Evolutionary conservation across 352 stramenopile species (phyloP).

Genomic region (Phytopythium litorale): DNA sequence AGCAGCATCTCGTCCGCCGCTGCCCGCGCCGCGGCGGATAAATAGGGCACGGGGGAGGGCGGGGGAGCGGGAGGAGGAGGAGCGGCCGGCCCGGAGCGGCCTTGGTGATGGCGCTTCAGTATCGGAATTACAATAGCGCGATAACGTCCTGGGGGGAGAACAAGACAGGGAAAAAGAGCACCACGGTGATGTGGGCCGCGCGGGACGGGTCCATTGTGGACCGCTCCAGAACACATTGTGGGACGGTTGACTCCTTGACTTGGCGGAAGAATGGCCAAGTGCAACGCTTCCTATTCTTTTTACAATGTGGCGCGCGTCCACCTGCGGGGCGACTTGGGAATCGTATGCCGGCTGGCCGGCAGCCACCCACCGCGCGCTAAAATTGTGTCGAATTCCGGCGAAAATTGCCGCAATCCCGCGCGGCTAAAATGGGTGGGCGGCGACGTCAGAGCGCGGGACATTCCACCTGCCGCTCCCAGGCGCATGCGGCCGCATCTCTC

Average conservation of each 20-base stretch:
- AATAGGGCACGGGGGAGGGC: background rate
- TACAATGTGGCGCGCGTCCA: background rate
- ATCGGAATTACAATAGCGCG: background rate
- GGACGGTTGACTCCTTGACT: background rate
- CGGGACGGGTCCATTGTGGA: background rate
- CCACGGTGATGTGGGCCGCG: background rate
- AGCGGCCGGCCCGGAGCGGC: too few relatives aligned
- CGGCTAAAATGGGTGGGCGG: slow-evolving; percentile 1
- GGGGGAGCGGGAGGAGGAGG: too few relatives aligned
- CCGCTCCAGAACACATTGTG: background rate
- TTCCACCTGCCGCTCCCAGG: background rate
- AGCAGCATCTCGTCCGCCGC: slow-evolving; percentile 41
- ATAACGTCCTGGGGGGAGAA: background rate
- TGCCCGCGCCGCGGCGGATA: background rate
- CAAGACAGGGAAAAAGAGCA: background rate
- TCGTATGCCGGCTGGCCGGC: background rate
- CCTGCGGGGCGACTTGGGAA: background rate
- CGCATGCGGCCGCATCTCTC: background rate
- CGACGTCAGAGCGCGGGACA: background rate
- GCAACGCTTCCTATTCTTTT: background rate
- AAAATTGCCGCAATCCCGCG: background rate
- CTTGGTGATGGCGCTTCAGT: background rate
- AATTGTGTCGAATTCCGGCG: background rate
- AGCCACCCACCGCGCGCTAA: background rate
- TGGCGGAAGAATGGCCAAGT: background rate